Base-by-base conservation (phyloP, 1,284 basidiomycete genomes). In the Cutaneotrichosporon sp. region DNA sequence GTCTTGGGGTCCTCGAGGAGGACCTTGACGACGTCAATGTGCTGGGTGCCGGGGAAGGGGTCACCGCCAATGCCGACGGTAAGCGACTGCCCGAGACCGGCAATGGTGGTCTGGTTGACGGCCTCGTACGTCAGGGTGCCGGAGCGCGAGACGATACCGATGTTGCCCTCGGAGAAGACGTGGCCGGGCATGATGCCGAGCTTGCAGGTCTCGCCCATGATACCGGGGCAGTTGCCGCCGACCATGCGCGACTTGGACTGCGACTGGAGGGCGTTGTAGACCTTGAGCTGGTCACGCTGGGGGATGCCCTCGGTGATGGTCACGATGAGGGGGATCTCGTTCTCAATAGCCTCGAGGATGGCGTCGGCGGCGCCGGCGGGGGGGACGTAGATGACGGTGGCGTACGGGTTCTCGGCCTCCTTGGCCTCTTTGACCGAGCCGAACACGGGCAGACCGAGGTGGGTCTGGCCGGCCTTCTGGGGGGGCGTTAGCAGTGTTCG, bases 171-270 rank as follows among this genome's bases (percentile, higher is more conserved):
- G 68, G 82, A 91, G 84, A 98, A 95, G 72, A 99, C 95, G 77
- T 97, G 93, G 45, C 95, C 95, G 27, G 97, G 97, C 83, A 98
- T 95, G 78, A 99, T 99, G 65, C 97, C 97, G 87, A 99, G 98
- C 84, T 99, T 99, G 85, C 97, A 99, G 18, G 95, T 95, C 60
- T 90, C 85, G 29, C 94, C 92, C 76, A 99, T 98, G 74, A 99
- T 89, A 79, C 97, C 97, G 5, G 97, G 97, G 82, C 97, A 99
- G 82, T 99, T 99, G 54, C 77, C 78, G 33, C 93, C 93, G 55
- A 97, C 90, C 70, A 99, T 89, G 71, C 97, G 89, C 63, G 92
- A 95, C 76, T 92, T 94, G 68, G 88, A 92, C 81, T 99, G 97
- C 76, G 88, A 89, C 79, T 90, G 91, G 71, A 99, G 86, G 18